Evolutionary conservation across 1,284 basidiomycete genomes (phyloP), one percentile per base, ranked within the genome.

Genomic region (Microbotryomycetes sp.): DNA sequence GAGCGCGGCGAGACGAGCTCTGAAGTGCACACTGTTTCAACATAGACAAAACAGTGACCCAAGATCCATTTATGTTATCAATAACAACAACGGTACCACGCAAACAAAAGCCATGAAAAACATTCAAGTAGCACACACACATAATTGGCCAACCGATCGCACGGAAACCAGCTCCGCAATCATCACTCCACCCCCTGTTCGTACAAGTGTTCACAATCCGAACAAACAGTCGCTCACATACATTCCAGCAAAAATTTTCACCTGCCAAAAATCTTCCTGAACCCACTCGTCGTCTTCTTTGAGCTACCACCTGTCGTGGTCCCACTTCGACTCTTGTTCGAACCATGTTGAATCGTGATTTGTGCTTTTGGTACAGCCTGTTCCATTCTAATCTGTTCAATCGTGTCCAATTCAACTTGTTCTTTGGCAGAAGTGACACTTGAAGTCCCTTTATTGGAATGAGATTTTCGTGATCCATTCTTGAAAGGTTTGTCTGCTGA

Each of bases 381-480:
- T 16, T 46, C 54, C 12, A 60, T 29, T 54, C 59, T 36, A 22
- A 32, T 49, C 26, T 56, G 53, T 42, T 60, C 59, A 14, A 29
- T 26, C 23, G 53, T 49, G 26, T 60, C 59, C 19, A 56, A 5
- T 19, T 49, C 25, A 29, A 60, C 54, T 48, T 60, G 59, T 16
- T 60, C 59, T 19, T 49, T 23, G 5, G 32, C 48, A 28, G 50
- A 54, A 23, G 46, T 55, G 22, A 50, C 59, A 14, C 23, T 42
- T 9, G 12, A 12, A 12, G 36, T 42, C 12, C 36, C 36, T 19
- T 42, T 42, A 19, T 42, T 42, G 12, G 36, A 42, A 42, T 42
- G 36, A 42, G 12, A 12, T 9, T 19, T 9, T 12, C 36, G 36
- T 19, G 36, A 42, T 19, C 36, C 36, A 42, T 42, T 42, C 36